Evolutionary conservation across 2,329 filamentous ascomycete genomes (phyloP).

Genomic region (Ascochyta koolunga): DNA sequence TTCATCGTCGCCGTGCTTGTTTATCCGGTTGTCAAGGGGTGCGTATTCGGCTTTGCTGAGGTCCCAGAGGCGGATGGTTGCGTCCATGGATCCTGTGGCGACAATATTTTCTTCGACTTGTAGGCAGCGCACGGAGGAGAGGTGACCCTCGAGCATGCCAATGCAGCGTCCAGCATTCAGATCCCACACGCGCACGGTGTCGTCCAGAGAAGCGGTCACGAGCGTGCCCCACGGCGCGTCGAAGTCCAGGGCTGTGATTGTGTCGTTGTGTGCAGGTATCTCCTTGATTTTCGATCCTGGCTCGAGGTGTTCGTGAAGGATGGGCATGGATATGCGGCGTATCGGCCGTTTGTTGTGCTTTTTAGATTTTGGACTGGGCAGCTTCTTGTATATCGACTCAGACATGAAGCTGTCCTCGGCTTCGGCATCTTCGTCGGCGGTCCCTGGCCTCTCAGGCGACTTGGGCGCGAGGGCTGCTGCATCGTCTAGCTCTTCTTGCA

Average conservation of each 20-base stretch:
- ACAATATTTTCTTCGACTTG: constrained; percentile 96
- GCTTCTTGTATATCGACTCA: constrained; percentile 93
- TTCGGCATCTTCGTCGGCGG: constrained; percentile 61
- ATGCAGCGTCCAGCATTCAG: constrained; percentile 91
- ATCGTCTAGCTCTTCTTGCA: constrained; percentile 64
- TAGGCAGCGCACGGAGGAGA: constrained; percentile 87
- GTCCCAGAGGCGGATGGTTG: constrained; percentile 94
- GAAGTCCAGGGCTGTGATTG: constrained; percentile 90
- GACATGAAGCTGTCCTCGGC: constrained; percentile 80
- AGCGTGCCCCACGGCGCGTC: constrained; percentile 96
- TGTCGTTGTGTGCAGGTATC: constrained; percentile 85
- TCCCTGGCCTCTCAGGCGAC: constrained; percentile 44
- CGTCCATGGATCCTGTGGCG: constrained; percentile 92
- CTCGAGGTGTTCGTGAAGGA: constrained; percentile 93
- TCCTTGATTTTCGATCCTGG: constrained; percentile 88
- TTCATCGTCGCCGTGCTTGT: constrained; percentile 50
- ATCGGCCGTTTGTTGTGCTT: constrained; percentile 60
- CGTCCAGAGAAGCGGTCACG: constrained; percentile 90
- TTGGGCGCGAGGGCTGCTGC: constrained; percentile 54
- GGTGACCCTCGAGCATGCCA: constrained; percentile 88
- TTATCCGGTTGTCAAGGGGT: constrained; percentile 64
- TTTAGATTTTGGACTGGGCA: constrained; percentile 66
- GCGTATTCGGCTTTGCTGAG: constrained; percentile 86
- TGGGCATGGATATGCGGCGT: constrained; percentile 84
- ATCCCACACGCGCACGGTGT: constrained; percentile 96